Conservation (phyloP, 139 green algal genomes). For the Micractinium sp. region DNA sequence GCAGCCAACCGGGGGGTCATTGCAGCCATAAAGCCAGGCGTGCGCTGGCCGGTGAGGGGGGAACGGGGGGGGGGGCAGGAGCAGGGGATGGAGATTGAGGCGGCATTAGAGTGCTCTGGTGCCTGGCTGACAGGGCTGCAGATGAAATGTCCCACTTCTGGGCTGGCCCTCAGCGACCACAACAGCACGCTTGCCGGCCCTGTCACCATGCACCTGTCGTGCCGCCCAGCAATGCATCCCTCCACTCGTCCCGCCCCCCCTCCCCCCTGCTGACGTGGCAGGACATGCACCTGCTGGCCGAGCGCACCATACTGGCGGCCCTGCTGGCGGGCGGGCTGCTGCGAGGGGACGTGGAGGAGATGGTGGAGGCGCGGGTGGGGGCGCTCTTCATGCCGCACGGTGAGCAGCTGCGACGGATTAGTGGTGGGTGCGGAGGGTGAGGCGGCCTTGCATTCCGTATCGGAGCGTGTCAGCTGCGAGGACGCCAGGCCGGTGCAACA, state of each 20-base stretch:
- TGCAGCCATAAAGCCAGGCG: conserved; percentile 77
- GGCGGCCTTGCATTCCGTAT: not conserved
- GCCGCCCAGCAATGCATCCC: not conserved
- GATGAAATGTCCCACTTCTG: too few species aligned
- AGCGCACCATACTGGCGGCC: conserved; percentile 74
- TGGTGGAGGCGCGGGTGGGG: conserved; percentile 75
- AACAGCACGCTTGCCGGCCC: too few species aligned
- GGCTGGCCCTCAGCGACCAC: too few species aligned
- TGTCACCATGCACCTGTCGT: too few species aligned
- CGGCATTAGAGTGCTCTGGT: not conserved
- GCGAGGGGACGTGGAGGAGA: conserved; percentile 69
- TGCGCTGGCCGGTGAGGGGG: conserved; percentile 72
- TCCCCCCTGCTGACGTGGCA: conserved; percentile 5
- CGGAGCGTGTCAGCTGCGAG: not conserved
- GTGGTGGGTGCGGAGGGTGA: not conserved
- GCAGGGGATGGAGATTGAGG: not conserved
- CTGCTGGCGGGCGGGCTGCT: conserved; percentile 70
- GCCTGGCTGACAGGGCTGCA: too few species aligned
- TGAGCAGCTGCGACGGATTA: conserved; percentile 13
- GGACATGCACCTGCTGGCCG: conserved; percentile 85
- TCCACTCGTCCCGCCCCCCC: not conserved
- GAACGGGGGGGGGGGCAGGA: not conserved
- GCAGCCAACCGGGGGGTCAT: conserved; percentile 67
- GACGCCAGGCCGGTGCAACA: too few species aligned
- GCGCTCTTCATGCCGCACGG: conserved; percentile 95